Base-by-base conservation (phyloP, 805 yeast species). In the Vanderwaltozyma yarrowii region DNA sequence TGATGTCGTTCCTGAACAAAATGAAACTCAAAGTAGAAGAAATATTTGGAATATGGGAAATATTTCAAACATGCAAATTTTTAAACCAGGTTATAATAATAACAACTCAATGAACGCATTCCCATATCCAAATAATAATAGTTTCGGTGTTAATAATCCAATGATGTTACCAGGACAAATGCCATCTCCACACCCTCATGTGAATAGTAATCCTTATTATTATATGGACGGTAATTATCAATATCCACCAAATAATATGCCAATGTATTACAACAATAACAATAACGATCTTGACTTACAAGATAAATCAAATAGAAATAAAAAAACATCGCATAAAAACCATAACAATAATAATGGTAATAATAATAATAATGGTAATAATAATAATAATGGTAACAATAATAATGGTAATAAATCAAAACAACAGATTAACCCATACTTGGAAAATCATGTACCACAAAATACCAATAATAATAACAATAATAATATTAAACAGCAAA, bases 21-120 rank as follows among this genome's bases (percentile, higher is more conserved):
- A 27, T 13, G 30, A 28, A 19, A 35, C 32, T 17, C 30, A 33
- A 18, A 15, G 15, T 18, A 26, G 34, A 19, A 44, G 43, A 25
- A 50, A 46, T 27, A 50, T 54, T 23, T 55, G 60, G 58, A 56
- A 53, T 33, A 52, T 47, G 10, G 52, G 54, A 5, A 36, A 42
- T 20, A 52, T 46, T 4, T 55, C 57, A 3, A 38, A 41, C 18
- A 53, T 52, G 2, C 58, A 58, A 8, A 45, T 54, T 10, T 57
- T 57, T 26, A 49, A 49, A 37, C 62, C 59, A 21, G 26, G 32
- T 27, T 17, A 34, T 34, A 25, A 19, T 30, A 35, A 32, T 36
- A 29, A 36, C 11, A 14, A 36, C 14, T 30, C 36, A 30, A 30
- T 38, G 16, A 36, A 30, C 12, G 32, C 33, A 31, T 36, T 30